Evolutionary conservation across 1,139 yeast species (phyloP).

Genomic region (Geotrichum bryndzae): DNA sequence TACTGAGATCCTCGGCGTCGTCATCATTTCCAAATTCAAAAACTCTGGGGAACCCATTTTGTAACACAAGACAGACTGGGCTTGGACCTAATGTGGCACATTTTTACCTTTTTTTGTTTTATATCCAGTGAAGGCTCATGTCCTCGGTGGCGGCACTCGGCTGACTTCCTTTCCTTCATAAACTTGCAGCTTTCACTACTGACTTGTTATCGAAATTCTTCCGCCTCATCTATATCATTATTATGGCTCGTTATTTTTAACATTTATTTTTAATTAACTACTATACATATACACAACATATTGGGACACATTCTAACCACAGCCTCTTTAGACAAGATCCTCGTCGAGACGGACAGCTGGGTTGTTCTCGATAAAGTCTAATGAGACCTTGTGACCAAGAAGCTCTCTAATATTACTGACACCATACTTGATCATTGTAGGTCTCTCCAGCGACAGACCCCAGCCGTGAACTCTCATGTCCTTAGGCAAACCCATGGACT

Average conservation of each 20-base stretch:
- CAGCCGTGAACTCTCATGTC: slow-evolving; percentile 93
- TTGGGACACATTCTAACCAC: background rate
- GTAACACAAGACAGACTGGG: background rate
- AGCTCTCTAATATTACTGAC: slow-evolving; percentile 92
- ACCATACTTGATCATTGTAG: slow-evolving; percentile 97
- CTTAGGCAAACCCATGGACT: slow-evolving; percentile 94
- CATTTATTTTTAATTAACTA: background rate
- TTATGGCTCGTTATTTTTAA: background rate
- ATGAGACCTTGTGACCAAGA: slow-evolving; percentile 87
- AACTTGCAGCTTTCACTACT: background rate
- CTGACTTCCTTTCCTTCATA: background rate
- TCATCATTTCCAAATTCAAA: background rate
- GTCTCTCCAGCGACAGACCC: slow-evolving; percentile 96
- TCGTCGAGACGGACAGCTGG: slow-evolving; percentile 97
- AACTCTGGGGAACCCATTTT: background rate
- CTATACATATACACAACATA: background rate
- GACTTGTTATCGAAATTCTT: background rate
- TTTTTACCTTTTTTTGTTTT: no score
- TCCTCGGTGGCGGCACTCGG: background rate
- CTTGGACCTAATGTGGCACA: background rate
- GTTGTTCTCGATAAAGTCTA: slow-evolving; percentile 89
- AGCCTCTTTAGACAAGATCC: slow-evolving; percentile 31
- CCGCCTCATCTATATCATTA: background rate
- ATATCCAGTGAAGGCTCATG: background rate
- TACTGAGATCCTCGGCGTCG: background rate